Percentiles rank a stretch among this genome's conserved stretches.
Evolutionary conservation across 495 filamentous ascomycete species (phyloP).

Genomic region (Entonaema liquescens): DNA sequence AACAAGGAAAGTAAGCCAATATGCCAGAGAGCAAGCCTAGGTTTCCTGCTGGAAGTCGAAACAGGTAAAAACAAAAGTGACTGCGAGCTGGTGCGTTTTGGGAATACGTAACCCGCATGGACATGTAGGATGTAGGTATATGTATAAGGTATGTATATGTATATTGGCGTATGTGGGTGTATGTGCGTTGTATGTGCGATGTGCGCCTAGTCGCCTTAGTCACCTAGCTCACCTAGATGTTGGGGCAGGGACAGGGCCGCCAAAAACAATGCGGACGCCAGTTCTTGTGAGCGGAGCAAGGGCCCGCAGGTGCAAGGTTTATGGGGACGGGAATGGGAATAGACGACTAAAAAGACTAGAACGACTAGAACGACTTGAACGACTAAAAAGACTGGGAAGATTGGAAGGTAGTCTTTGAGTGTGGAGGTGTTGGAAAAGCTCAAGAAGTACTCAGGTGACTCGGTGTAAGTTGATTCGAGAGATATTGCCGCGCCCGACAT

Average conservation of each 20-base stretch:
- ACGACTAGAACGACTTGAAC: background rate
- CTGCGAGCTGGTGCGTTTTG: background rate
- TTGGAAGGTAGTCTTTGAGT: constrained; percentile 3
- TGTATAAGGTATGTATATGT: constrained; percentile 12
- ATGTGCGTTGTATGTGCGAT: constrained; percentile 10
- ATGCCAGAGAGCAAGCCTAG: too few species aligned
- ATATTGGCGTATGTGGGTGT: background rate
- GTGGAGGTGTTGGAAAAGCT: constrained; percentile 13
- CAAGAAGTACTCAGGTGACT: constrained; percentile 20
- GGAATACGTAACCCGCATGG: too few species aligned
- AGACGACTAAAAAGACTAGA: background rate
- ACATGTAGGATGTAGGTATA: background rate
- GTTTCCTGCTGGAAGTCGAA: constrained; percentile 12
- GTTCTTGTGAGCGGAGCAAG: constrained; percentile 39
- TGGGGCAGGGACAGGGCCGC: constrained; percentile 36
- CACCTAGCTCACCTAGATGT: constrained; percentile 19
- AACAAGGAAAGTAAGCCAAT: background rate
- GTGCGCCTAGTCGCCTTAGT: constrained; percentile 2
- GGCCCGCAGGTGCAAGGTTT: constrained; percentile 38
- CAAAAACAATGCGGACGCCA: constrained; percentile 24
- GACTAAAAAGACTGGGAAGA: background rate
- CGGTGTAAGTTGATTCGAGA: constrained; percentile 39
- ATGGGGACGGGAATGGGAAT: constrained; percentile 27
- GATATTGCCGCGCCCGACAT: constrained; percentile 27
- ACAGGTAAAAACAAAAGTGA: constrained; percentile 16